A percentile compares a stretch with the other conserved stretches of the same genome.
Evolutionary conservation across 1,284 basidiomycete species (phyloP).

Genomic region (Termitomyces sp.): DNA sequence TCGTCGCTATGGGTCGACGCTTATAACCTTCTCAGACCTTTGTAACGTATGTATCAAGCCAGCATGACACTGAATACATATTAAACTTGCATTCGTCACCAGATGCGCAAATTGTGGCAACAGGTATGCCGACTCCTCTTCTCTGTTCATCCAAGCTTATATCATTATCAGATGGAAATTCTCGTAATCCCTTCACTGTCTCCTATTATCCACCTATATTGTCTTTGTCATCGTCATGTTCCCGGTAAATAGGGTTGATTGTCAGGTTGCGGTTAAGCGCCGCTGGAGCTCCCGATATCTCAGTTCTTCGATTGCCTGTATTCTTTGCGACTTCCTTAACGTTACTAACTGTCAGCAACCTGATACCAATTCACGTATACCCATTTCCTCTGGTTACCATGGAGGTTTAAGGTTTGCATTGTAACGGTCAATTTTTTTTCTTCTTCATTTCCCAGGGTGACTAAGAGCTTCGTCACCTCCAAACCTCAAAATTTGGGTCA

Average conservation of each 20-base stretch:
- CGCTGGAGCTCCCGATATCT: not conserved
- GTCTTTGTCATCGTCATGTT: not conserved
- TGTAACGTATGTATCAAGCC: slow-evolving; percentile 29
- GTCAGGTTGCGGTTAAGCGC: not conserved
- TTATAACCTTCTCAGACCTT: slow-evolving; percentile 29
- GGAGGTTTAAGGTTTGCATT: not conserved
- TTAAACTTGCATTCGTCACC: slow-evolving; percentile 8
- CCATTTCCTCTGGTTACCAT: not conserved
- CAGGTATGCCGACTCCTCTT: slow-evolving; percentile 15
- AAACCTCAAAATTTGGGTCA: not conserved
- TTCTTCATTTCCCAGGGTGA: not conserved
- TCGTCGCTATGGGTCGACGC: not conserved
- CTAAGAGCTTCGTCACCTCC: not conserved
- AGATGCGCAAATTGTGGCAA: slow-evolving; percentile 34
- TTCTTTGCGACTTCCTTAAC: not conserved
- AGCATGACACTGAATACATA: not conserved
- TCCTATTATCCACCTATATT: not conserved
- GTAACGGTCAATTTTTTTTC: not conserved
- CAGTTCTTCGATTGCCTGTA: not conserved
- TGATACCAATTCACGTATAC: not conserved
- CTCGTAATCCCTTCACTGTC: slow-evolving; percentile 38
- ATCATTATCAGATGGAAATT: slow-evolving; percentile 56
- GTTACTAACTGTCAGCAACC: not conserved
- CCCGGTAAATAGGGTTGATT: not conserved
- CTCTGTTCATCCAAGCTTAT: not conserved